A percentile compares a stretch with the other conserved stretches of the same genome.
Evolutionary conservation across 1,139 yeast species (phyloP).

Genomic region (Suhomyces panamericanus): DNA sequence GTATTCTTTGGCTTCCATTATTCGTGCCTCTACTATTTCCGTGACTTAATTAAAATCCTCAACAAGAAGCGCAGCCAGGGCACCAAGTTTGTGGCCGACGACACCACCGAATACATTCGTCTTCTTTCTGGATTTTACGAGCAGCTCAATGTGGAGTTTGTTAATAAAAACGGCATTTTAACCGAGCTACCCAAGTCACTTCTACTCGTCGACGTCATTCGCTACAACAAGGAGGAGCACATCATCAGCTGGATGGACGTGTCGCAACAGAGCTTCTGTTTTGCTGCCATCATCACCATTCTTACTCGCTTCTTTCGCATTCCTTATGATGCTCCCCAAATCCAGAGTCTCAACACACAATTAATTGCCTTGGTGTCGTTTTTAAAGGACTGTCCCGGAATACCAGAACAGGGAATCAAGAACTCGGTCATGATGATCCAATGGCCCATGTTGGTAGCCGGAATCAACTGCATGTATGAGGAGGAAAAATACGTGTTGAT

Average conservation of each 20-base stretch:
- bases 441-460: slow-evolving; percentile 25
- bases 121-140: slow-evolving; percentile 16
- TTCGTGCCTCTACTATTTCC: slow-evolving; percentile 13
- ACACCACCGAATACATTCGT: slow-evolving; percentile 18
- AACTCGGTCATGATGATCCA: slow-evolving; percentile 21
- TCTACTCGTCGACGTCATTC: slow-evolving; percentile 15
- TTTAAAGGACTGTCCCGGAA: slow-evolving; percentile 13
- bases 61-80: slow-evolving; percentile 13
- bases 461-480: slow-evolving; percentile 16
- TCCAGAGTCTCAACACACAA: slow-evolving; percentile 16
- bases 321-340: slow-evolving; percentile 17
- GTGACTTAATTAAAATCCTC: slow-evolving; percentile 20
- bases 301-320: slow-evolving; percentile 18
- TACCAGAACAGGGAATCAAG: slow-evolving; percentile 13
- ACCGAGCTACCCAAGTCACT: slow-evolving; percentile 11
- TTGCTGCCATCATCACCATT: slow-evolving; percentile 19
- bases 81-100: slow-evolving; percentile 9
- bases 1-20: slow-evolving; percentile 19
- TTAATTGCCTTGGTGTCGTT: slow-evolving; percentile 15
- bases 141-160: slow-evolving; percentile 11
- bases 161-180: slow-evolving; percentile 12
- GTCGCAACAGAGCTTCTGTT: slow-evolving; percentile 19
- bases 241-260: slow-evolving; percentile 22
- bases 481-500: slow-evolving; percentile 16
- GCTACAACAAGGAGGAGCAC: slow-evolving; percentile 8